These are phyloP conservation scores for Fusarium sp. DNA, from an alignment of 2,329 filamentous ascomycete species.

Conservation along the genomic window DNA sequence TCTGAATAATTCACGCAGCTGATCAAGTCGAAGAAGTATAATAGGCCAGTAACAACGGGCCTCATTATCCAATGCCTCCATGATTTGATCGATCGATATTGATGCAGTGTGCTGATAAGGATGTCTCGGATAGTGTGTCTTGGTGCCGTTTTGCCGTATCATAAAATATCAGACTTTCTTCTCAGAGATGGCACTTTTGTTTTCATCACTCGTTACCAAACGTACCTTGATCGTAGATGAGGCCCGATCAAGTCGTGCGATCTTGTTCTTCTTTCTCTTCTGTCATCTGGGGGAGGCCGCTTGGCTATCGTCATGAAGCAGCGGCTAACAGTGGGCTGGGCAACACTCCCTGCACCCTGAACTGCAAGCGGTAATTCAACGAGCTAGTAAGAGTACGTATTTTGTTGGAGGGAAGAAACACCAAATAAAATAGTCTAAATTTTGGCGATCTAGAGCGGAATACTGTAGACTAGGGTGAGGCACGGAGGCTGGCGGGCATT, in stretches of 20 bases:
- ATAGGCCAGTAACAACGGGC: slow-evolving; percentile 18
- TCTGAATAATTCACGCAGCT: neutral
- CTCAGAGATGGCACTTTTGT: slow-evolving; percentile 20
- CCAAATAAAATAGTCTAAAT: neutral
- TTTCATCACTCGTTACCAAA: slow-evolving; percentile 7
- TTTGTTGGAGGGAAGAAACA: slow-evolving; percentile 5
- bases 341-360: slow-evolving; percentile 3
- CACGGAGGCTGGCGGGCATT: slow-evolving; percentile 26
- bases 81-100: slow-evolving; percentile 5
- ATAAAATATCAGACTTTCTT: neutral
- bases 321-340: slow-evolving; percentile 38
- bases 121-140: slow-evolving; percentile 22
- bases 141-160: slow-evolving; percentile 18
- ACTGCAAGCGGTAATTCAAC: slow-evolving; percentile 33
- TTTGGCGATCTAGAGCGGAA: slow-evolving; percentile 16
- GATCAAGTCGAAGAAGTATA: neutral
- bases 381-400: slow-evolving; percentile 12
- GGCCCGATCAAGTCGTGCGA: slow-evolving; percentile 20
- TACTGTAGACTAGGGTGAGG: slow-evolving; percentile 7
- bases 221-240: slow-evolving; percentile 24
- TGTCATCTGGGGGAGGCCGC: slow-evolving; percentile 11
- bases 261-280: slow-evolving; percentile 7
- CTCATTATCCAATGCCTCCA: slow-evolving; percentile 2
- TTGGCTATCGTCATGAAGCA: slow-evolving; percentile 43
- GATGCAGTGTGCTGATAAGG: slow-evolving; percentile 5